Conservation (phyloP, 2,329 filamentous ascomycete genomes). For the Incumbomyces lentus region DNA sequence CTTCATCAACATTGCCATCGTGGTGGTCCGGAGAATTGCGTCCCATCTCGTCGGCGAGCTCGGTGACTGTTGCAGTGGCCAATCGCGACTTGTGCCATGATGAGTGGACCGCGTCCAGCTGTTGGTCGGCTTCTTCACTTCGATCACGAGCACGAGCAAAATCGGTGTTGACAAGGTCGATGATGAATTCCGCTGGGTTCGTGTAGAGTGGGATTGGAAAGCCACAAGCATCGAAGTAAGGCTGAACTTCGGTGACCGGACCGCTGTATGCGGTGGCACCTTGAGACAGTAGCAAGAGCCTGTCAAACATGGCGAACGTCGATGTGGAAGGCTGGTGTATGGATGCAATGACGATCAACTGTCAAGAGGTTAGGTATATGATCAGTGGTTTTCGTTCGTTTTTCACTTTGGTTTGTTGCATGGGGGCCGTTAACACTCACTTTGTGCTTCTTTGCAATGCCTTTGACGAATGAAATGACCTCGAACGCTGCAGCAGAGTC, state of each 20-base stretch:
- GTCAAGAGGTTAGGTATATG: too few species aligned
- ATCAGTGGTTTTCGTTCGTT: too few species aligned
- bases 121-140: constrained; percentile 31
- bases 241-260: constrained; percentile 44
- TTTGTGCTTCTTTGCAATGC: constrained; percentile 47
- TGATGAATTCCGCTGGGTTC: constrained; percentile 71
- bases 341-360: constrained; percentile 67
- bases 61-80: neutral
- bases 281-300: constrained; percentile 60
- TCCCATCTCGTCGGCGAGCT: constrained; percentile 4
- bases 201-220: constrained; percentile 58
- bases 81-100: constrained; percentile 39
- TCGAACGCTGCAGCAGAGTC: constrained; percentile 69
- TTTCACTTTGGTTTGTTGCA: too few species aligned
- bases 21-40: constrained; percentile 1
- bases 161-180: constrained; percentile 70
- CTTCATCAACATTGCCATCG: constrained; percentile 32
- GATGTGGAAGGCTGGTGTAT: constrained; percentile 78
- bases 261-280: constrained; percentile 68
- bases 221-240: constrained; percentile 54
- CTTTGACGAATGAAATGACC: constrained; percentile 62
- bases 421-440: too few species aligned
- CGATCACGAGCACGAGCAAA: too few species aligned
- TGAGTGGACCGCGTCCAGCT: constrained; percentile 43
- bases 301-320: constrained; percentile 72